phyloP scores from a whole-genome alignment of 371 early-diverging fungal species.

The Mortierella sp. region DNA sequence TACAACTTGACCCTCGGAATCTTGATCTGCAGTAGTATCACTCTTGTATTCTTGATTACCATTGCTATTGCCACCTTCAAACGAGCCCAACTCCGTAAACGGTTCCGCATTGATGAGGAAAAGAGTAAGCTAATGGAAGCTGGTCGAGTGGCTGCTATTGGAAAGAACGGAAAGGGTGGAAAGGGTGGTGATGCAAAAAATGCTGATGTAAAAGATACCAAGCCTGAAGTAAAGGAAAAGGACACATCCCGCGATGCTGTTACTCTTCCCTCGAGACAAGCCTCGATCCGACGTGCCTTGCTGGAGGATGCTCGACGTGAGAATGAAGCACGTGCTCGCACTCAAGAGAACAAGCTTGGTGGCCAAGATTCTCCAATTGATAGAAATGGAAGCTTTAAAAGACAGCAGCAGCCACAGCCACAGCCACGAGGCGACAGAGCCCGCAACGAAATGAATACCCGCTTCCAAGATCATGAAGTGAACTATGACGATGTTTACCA shows the following conservation, averaged over 20 bases:
- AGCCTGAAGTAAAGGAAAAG: not conserved
- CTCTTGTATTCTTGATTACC: slow-evolving; percentile 6
- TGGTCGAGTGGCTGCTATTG: not conserved
- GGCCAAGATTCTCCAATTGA: not conserved
- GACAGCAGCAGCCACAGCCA: not conserved
- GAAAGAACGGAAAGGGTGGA: not conserved
- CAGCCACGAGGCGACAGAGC: not conserved
- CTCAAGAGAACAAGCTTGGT: not conserved
- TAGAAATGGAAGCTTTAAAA: not conserved
- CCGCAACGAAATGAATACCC: not conserved
- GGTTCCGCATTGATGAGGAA: slow-evolving; percentile 3
- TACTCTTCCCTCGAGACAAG: not conserved
- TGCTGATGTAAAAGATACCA: not conserved
- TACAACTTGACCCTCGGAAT: slow-evolving; percentile 33
- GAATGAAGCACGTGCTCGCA: not conserved
- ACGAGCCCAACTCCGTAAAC: slow-evolving; percentile 10
- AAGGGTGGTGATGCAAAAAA: slow-evolving; percentile 2
- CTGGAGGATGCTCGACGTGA: not conserved
- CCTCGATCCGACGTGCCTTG: not conserved
- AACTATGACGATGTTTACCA: not conserved
- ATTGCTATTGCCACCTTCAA: slow-evolving; percentile 18
- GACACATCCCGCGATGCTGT: not conserved
- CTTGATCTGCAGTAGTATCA: slow-evolving; percentile 19
- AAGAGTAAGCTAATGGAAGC: slow-evolving; percentile 6
- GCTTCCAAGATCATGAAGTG: not conserved